Conservation (phyloP, 148 eudicot genomes). For the Rhododendron ferrugineum region DNA sequence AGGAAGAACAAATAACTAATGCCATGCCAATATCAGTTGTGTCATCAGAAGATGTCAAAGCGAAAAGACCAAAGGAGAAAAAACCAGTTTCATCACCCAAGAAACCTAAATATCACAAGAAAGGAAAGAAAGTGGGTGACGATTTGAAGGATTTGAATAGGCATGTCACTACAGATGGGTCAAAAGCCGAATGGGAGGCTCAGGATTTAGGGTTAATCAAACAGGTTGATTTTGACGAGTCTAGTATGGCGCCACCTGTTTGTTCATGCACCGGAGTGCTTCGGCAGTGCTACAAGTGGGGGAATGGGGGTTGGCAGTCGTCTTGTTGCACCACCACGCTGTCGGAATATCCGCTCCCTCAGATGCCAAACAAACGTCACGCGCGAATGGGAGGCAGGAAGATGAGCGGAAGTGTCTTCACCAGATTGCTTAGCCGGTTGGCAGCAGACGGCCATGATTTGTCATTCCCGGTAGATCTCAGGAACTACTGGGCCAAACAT, state of each 20-base stretch:
- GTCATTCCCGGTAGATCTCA: slow-evolving; percentile 62
- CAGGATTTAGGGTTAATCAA: slow-evolving; percentile 39
- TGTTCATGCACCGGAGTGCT: slow-evolving; percentile 72
- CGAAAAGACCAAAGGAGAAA: slow-evolving; percentile 30
- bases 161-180: slow-evolving; percentile 39
- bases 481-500: slow-evolving; percentile 76
- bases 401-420: slow-evolving; percentile 73
- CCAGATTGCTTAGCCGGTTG: slow-evolving; percentile 58
- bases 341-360: slow-evolving; percentile 66
- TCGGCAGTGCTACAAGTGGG: slow-evolving; percentile 81
- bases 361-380: slow-evolving; percentile 55
- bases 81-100: slow-evolving; percentile 22
- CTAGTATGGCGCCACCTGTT: slow-evolving; percentile 62
- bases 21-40: slow-evolving; percentile 33
- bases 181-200: slow-evolving; percentile 58
- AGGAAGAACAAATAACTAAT: slow-evolving; percentile 26
- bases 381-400: slow-evolving; percentile 68
- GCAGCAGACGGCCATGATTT: slow-evolving; percentile 63
- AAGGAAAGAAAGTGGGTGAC: slow-evolving; percentile 29
- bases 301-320: slow-evolving; percentile 87
- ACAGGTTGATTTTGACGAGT: slow-evolving; percentile 42
- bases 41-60: slow-evolving; percentile 23
- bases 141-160: slow-evolving; percentile 42
- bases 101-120: slow-evolving; percentile 17
- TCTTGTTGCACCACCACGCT: slow-evolving; percentile 71